Evolutionary conservation across 2,329 filamentous ascomycete genomes (phyloP).

Genomic region (Diaporthe vexans): DNA sequence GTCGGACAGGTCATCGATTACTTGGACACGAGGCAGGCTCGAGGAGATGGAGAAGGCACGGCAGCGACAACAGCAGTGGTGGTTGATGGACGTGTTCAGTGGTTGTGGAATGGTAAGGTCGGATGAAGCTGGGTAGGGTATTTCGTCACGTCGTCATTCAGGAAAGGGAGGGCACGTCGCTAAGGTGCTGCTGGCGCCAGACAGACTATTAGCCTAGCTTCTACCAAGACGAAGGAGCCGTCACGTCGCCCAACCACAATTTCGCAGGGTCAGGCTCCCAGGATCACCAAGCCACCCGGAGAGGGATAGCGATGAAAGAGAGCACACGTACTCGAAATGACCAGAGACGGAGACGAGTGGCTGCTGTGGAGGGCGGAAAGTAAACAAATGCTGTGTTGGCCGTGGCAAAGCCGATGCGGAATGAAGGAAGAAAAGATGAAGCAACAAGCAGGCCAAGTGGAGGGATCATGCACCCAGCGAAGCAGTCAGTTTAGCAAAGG

Average conservation of each 20-base stretch:
- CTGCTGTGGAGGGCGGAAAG: background rate
- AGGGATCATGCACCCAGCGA: conserved; percentile 10
- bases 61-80: background rate
- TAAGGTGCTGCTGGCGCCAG: conserved; percentile 14
- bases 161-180: conserved; percentile 6
- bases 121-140: conserved; percentile 11
- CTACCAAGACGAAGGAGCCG: background rate
- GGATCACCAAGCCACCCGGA: background rate
- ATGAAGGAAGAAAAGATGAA: background rate
- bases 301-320: background rate
- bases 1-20: conserved; percentile 35
- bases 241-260: background rate
- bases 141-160: conserved; percentile 22
- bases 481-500: background rate
- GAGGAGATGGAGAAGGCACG: background rate
- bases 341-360: background rate
- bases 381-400: conserved; percentile 23
- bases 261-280: too few relatives aligned
- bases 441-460: background rate
- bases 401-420: background rate
- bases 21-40: conserved; percentile 24
- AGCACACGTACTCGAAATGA: conserved; percentile 4
- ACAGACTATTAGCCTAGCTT: conserved; percentile 20
- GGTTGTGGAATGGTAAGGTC: background rate
- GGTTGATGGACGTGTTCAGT: background rate